These are phyloP conservation scores for Schizosaccharomyces versatilis DNA, from an alignment of 1,139 yeast species.

Conservation along the genomic window DNA sequence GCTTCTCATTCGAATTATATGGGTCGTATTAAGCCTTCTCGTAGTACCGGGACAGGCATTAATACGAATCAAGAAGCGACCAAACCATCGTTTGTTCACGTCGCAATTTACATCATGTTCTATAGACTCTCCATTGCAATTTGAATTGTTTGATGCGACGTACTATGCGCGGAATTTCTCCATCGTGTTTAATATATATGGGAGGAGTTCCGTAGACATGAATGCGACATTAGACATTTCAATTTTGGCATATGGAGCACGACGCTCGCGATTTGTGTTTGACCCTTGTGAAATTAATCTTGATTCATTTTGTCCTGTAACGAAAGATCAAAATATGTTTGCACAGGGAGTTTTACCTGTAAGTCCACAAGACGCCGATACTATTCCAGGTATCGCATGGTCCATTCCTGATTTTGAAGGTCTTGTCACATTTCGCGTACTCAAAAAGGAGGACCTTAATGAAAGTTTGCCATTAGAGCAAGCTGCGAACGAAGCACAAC, in stretches of 20 bases:
- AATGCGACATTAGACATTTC: not conserved
- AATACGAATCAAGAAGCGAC: not conserved
- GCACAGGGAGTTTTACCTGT: not conserved
- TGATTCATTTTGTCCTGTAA: not conserved
- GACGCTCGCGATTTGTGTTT: not conserved
- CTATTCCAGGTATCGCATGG: conserved; percentile 1
- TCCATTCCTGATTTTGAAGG: conserved; percentile 3
- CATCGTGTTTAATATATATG: not conserved
- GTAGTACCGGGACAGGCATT: not conserved
- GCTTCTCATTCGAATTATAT: too few relatives aligned
- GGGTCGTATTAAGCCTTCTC: not conserved
- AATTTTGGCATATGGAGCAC: not conserved
- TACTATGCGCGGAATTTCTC: conserved; percentile 2
- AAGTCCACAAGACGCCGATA: not conserved
- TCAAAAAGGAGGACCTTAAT: not conserved
- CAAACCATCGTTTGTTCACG: not conserved
- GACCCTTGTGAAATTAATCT: conserved; percentile 1
- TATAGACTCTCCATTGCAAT: not conserved
- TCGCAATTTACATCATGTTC: not conserved
- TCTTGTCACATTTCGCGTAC: not conserved
- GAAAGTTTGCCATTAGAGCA: too few relatives aligned
- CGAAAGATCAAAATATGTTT: not conserved
- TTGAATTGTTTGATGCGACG: not conserved
- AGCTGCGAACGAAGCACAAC: not conserved
- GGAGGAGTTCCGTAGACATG: not conserved